phyloP scores from a whole-genome alignment of 2,329 filamentous ascomycete species.

The Dryadomyces quercus-mongolicae region DNA sequence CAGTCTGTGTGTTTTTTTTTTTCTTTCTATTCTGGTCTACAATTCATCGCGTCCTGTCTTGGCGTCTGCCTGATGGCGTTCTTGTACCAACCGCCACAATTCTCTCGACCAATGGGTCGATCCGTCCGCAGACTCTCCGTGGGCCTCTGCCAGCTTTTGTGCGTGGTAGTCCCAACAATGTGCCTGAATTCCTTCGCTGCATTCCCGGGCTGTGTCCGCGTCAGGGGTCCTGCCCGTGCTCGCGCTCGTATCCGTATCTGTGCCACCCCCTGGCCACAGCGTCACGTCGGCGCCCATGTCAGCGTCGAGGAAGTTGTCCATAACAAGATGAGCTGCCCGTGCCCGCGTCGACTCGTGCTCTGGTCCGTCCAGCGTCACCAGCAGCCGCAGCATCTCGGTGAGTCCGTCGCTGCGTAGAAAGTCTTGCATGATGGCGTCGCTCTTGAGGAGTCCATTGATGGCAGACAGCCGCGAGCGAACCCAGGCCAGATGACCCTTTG shows the following conservation, averaged over 20 bases:
- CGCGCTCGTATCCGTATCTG: neutral
- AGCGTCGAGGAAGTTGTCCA: constrained; percentile 56
- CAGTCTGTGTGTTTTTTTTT: no score
- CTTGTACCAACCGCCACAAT: constrained; percentile 8
- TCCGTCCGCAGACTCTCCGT: constrained; percentile 20
- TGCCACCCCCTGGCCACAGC: constrained; percentile 36
- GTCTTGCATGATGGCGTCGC: constrained; percentile 35
- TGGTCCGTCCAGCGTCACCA: constrained; percentile 26
- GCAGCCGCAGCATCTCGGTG: constrained; percentile 38
- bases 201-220: no score
- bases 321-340: constrained; percentile 44
- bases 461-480: constrained; percentile 31
- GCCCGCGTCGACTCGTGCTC: constrained; percentile 38
- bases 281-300: constrained; percentile 47
- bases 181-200: constrained; percentile 17
- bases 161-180: constrained; percentile 45
- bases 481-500: constrained; percentile 14
- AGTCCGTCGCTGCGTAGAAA: constrained; percentile 45
- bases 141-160: constrained; percentile 22
- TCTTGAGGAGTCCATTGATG: constrained; percentile 45
- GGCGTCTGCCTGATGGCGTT: neutral
- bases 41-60: constrained; percentile 1
- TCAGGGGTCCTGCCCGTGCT: no score
- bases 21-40: no score
- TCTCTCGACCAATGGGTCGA: constrained; percentile 9